Conservation (phyloP, 257 asterid genomes). For the Solanum arcanum region DNA sequence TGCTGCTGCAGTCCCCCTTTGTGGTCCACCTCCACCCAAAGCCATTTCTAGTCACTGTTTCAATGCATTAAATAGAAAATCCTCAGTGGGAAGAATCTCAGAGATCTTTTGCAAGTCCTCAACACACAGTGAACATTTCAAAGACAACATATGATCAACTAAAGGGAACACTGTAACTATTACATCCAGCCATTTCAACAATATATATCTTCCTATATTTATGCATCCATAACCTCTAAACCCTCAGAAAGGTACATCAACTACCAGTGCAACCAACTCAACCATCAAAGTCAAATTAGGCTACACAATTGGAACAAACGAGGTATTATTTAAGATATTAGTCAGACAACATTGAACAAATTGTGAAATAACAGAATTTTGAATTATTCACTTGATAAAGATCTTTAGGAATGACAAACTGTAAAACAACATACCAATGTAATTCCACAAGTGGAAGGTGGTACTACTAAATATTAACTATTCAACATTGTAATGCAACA, state of each 20-base stretch:
- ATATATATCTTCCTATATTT: not conserved
- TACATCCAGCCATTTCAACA: not conserved
- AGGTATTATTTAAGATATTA: not conserved
- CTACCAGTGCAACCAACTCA: not conserved
- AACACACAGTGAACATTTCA: not conserved
- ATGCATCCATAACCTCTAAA: not conserved
- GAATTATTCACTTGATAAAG: not conserved
- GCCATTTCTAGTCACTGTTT: constrained; percentile 1
- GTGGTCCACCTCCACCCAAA: constrained; percentile 7
- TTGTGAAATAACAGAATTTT: not conserved
- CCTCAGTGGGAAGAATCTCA: not conserved
- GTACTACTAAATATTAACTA: not conserved
- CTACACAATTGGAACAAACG: not conserved
- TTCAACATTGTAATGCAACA: not conserved
- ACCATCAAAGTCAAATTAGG: not conserved
- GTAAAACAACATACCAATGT: not conserved
- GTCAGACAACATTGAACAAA: not conserved
- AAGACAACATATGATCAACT: not conserved
- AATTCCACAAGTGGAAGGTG: not conserved
- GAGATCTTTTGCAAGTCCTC: not conserved
- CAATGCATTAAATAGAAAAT: not conserved
- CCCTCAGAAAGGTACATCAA: not conserved
- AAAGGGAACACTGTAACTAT: not conserved
- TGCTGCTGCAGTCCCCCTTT: constrained; percentile 9
- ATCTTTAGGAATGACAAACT: not conserved